phyloP scores from a whole-genome alignment of 371 early-diverging fungal species.

The Haplosporangium sp. region DNA sequence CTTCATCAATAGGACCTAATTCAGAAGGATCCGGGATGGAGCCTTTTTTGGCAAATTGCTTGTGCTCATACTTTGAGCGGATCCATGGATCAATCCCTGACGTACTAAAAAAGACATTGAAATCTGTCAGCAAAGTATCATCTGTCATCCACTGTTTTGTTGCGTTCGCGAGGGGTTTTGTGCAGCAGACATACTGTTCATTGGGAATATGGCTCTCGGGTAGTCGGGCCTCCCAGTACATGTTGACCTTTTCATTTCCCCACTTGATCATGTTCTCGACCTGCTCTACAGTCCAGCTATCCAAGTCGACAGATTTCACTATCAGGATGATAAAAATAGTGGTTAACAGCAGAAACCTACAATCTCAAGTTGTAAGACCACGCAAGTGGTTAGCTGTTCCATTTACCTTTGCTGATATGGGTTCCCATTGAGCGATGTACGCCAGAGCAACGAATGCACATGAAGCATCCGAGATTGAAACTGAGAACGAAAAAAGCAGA shows the following conservation, averaged over 20 bases:
- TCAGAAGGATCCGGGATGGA: constrained; percentile 81
- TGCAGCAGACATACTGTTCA: constrained; percentile 46
- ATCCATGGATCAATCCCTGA: constrained; percentile 85
- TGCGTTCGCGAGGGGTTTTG: background rate
- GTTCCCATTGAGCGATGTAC: constrained; percentile 89
- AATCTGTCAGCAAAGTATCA: background rate
- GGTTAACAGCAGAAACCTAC: no score
- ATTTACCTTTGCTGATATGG: constrained; percentile 84
- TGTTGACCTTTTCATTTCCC: constrained; percentile 87
- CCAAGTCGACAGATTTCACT: constrained; percentile 89
- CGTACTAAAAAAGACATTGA: constrained; percentile 33
- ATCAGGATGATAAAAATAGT: background rate
- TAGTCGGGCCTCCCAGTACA: constrained; percentile 75
- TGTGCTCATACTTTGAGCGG: constrained; percentile 86
- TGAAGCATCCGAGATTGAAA: constrained; percentile 87
- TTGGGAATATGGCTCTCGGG: constrained; percentile 60
- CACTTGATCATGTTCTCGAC: constrained; percentile 83
- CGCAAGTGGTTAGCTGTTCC: no score
- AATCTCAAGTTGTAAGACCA: no score
- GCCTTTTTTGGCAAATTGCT: constrained; percentile 78
- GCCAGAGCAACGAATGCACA: constrained; percentile 90
- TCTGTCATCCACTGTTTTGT: background rate
- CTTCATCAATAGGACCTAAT: constrained; percentile 60
- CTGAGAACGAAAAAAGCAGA: constrained; percentile 41
- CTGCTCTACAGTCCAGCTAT: constrained; percentile 90